These are phyloP conservation scores for Fraxinus paxiana DNA, from an alignment of 305 asterid genomes.

Conservation along the genomic window DNA sequence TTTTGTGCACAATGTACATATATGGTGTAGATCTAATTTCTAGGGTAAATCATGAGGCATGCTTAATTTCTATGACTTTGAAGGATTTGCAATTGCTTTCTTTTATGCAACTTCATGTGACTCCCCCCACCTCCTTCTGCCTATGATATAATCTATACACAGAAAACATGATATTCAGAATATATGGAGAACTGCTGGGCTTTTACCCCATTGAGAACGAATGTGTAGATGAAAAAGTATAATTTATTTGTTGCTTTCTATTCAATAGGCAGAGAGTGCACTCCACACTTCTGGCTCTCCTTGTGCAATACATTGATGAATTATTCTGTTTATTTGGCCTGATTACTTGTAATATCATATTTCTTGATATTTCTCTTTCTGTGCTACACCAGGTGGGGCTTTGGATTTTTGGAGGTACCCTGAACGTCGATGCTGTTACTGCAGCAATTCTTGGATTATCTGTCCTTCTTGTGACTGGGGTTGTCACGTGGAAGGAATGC, in stretches of 20 bases:
- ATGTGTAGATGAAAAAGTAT: not conserved
- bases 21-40: not conserved
- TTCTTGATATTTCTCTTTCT: not conserved
- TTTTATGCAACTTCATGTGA: no score
- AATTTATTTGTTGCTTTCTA: not conserved
- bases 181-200: not conserved
- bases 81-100: no score
- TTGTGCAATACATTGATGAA: not conserved
- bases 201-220: not conserved
- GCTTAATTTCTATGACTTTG: not conserved
- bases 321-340: not conserved
- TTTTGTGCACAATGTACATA: not conserved
- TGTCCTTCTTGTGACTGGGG: constrained; percentile 83
- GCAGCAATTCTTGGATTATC: constrained; percentile 97
- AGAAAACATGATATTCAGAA: no score
- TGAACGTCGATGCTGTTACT: constrained; percentile 87
- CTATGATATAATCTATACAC: no score
- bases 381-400: constrained; percentile 69
- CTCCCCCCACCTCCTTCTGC: no score
- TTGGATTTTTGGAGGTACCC: constrained; percentile 74
- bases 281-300: not conserved
- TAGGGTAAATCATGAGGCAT: not conserved
- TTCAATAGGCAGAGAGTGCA: not conserved
- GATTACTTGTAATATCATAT: not conserved
- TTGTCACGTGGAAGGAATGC: constrained; percentile 98